These are phyloP conservation scores for Phytophthora niederhauseri DNA, from an alignment of 352 stramenopile genomes.

Conservation along the genomic window DNA sequence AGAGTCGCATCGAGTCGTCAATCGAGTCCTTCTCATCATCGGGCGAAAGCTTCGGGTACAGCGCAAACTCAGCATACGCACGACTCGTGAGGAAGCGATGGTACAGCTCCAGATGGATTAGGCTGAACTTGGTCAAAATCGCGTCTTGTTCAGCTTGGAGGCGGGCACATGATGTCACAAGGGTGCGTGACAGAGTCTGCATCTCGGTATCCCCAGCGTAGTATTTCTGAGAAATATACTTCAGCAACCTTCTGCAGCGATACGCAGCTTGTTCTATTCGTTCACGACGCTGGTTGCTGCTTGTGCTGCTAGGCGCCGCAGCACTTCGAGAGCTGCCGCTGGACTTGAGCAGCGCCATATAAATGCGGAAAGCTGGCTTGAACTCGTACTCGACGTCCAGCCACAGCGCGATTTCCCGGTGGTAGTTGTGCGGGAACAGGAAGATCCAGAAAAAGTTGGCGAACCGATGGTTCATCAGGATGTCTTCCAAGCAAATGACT, in stretches of 20 bases:
- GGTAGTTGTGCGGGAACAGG: conserved; percentile 88
- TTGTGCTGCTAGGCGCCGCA: conserved; percentile 20
- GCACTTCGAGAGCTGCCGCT: conserved; percentile 31
- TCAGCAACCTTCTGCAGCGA: conserved; percentile 71
- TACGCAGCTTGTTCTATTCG: conserved; percentile 66
- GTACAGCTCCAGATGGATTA: conserved; percentile 89
- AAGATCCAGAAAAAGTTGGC: conserved; percentile 92
- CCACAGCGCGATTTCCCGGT: conserved; percentile 86
- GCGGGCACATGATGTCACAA: conserved; percentile 64
- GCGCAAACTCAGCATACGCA: conserved; percentile 82
- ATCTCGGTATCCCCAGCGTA: conserved; percentile 81
- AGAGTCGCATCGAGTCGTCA: conserved; percentile 76
- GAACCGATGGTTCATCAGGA: conserved; percentile 89
- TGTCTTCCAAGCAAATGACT: conserved; percentile 84
- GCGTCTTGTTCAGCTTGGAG: conserved; percentile 83
- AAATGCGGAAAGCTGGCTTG: conserved; percentile 79
- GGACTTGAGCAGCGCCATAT: conserved; percentile 68
- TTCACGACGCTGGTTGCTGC: conserved; percentile 49
- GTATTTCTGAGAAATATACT: conserved; percentile 89
- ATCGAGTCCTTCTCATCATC: conserved; percentile 68
- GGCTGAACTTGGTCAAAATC: conserved; percentile 84
- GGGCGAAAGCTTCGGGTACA: conserved; percentile 66
- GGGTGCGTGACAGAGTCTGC: conserved; percentile 66
- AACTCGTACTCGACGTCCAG: conserved; percentile 90
- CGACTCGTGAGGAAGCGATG: conserved; percentile 86